These are phyloP conservation scores for Coleophoma crateriformis DNA, from an alignment of 2,329 filamentous ascomycete genomes.

Conservation along the genomic window DNA sequence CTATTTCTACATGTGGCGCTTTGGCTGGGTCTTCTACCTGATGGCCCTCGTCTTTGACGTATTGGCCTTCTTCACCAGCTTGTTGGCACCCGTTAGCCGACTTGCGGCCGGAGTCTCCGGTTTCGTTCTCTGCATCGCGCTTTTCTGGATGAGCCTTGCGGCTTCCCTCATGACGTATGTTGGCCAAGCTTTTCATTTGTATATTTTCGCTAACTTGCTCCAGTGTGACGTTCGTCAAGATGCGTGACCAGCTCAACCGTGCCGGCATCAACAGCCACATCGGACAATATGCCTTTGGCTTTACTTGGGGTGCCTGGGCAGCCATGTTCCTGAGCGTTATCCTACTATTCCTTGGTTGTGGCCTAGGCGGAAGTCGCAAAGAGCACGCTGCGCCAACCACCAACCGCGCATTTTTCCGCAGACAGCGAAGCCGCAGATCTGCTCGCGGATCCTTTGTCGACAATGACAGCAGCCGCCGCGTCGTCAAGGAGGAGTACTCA, in stretches of 20 bases:
- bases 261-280: slow-evolving; percentile 52
- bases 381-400: slow-evolving; percentile 8
- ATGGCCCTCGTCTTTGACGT: slow-evolving; percentile 76
- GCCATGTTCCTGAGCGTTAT: slow-evolving; percentile 60
- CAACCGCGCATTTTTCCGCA: slow-evolving; percentile 33
- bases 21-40: slow-evolving; percentile 88
- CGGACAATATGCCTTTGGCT: slow-evolving; percentile 67
- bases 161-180: slow-evolving; percentile 72
- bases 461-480: slow-evolving; percentile 49
- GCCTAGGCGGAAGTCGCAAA: slow-evolving; percentile 32
- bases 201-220: slow-evolving; percentile 9
- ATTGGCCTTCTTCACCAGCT: slow-evolving; percentile 59
- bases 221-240: slow-evolving; percentile 60
- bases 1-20: slow-evolving; percentile 83
- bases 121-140: slow-evolving; percentile 48
- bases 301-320: slow-evolving; percentile 68
- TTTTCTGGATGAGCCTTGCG: slow-evolving; percentile 65
- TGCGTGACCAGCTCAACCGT: slow-evolving; percentile 58
- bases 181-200: slow-evolving; percentile 4
- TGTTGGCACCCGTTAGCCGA: slow-evolving; percentile 66
- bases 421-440: slow-evolving; percentile 40
- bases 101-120: slow-evolving; percentile 64
- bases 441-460: slow-evolving; percentile 45
- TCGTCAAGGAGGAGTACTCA: slow-evolving; percentile 61
- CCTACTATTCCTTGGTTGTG: slow-evolving; percentile 60